These are phyloP conservation scores for Yarrowia porcina DNA, from an alignment of 805 yeast species.

Conservation along the genomic window DNA sequence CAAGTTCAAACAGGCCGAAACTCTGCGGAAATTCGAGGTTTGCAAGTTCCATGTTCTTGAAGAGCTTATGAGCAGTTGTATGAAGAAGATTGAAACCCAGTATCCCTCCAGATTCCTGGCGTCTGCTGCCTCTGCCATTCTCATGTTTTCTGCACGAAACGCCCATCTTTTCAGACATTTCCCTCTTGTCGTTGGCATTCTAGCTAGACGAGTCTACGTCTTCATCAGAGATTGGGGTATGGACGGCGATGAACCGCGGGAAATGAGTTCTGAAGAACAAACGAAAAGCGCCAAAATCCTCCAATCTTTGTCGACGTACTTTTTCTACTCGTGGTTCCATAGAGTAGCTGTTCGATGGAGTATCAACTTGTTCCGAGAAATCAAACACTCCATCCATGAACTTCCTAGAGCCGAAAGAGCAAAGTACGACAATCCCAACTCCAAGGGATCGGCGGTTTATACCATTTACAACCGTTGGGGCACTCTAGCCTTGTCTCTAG, in stretches of 20 bases:
- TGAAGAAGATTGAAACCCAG: constrained; percentile 60
- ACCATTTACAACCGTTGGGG: constrained; percentile 23
- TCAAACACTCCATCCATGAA: constrained; percentile 30
- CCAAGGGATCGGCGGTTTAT: constrained; percentile 2
- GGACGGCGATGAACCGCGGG: constrained; percentile 38
- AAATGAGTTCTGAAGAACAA: constrained; percentile 41
- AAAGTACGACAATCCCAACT: constrained; percentile 10
- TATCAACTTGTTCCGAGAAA: constrained; percentile 37
- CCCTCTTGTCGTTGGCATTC: constrained; percentile 43
- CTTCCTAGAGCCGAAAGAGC: constrained; percentile 14
- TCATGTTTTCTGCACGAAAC: constrained; percentile 51
- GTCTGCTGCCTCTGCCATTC: constrained; percentile 59
- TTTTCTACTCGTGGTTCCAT: constrained; percentile 44
- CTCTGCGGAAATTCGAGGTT: constrained; percentile 27
- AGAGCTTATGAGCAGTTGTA: constrained; percentile 59
- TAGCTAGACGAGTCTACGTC: constrained; percentile 56
- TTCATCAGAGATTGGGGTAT: constrained; percentile 52
- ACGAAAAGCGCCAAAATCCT: constrained; percentile 60
- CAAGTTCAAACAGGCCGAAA: constrained; percentile 8
- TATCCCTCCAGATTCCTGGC: constrained; percentile 79
- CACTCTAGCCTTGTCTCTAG: constrained; percentile 11
- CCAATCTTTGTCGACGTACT: constrained; percentile 57
- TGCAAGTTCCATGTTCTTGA: constrained; percentile 58
- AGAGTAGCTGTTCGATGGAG: constrained; percentile 36
- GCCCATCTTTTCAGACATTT: constrained; percentile 36